Base-by-base conservation (phyloP, 495 filamentous ascomycete species). In the Tricharina praecox region DNA sequence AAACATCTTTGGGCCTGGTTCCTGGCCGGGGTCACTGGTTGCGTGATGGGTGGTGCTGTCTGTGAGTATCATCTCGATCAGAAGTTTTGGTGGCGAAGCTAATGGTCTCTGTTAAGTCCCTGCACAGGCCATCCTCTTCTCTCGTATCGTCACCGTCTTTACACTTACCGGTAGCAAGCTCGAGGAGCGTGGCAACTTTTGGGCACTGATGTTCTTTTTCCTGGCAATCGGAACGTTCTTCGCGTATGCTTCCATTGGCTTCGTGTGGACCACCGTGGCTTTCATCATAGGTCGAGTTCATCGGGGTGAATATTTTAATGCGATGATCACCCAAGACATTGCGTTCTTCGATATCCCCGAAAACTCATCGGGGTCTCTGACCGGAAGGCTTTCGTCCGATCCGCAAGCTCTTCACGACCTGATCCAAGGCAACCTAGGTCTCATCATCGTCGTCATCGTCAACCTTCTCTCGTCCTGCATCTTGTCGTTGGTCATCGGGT, bases 291-390 rank as follows among this genome's bases (percentile, higher is more conserved):
- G 18, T 4, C 24, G 20, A 19, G 25, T 35, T 26, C 71, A 64
- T 42, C 62, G 69, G 18, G 58, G 50, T 2, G 63, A 66, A 52
- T 70, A 69, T 33, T 68, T 74, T 39, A 44, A 52, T n/a, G 67
- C 63, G 47, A 63, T 70, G 39, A 45, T 63, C 21, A 47, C 53
- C 2, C 59, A 60, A 50, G 56, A 53, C 18, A 71, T 74, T 16
- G 56, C 67, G 0, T 84, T 77, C 60, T 85, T 79, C 50, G 79
- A 85, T 59, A 58, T 62, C 2, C 64, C 70, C 32, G 70, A 74
- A 38, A 79, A 82, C 50, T 68, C 77, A 0, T 66, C 71, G 4
- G 80, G 79, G 2, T 68, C 79, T 10, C 63, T 85, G 25, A 72
- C 71, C 0, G 23, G 7, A 5, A 9, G 42, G 15, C 26, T 45